phyloP scores from a whole-genome alignment of 495 filamentous ascomycete species.

The Cryomyces minteri region DNA sequence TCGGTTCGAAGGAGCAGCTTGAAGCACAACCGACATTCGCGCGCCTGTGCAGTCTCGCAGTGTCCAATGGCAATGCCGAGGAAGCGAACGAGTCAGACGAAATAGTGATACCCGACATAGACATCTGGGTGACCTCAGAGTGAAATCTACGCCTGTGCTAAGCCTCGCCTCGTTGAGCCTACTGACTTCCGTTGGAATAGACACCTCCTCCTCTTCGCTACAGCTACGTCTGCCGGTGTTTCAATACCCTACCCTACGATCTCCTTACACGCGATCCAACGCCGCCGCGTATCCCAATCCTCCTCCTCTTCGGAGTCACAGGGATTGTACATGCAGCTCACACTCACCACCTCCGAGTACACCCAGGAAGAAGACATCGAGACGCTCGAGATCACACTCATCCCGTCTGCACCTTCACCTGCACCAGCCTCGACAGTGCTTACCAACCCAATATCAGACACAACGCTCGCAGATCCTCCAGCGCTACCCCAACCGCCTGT shows the following conservation, averaged over 20 bases:
- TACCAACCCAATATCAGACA: background rate
- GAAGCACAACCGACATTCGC: conserved; percentile 16
- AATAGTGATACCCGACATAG: conserved; percentile 31
- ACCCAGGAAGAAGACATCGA: conserved; percentile 45
- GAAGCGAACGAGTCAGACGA: conserved; percentile 23
- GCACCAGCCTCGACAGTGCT: background rate
- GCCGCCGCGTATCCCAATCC: conserved; percentile 25
- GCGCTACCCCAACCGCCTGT: conserved; percentile 16
- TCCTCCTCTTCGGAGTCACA: conserved; percentile 26
- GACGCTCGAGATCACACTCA: conserved; percentile 53
- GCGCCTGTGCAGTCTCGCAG: background rate
- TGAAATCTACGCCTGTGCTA: conserved; percentile 22
- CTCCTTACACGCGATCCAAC: conserved; percentile 73
- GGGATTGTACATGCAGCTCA: conserved; percentile 68
- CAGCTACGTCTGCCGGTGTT: conserved; percentile 38
- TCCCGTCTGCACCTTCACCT: conserved; percentile 26
- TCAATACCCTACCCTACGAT: conserved; percentile 77
- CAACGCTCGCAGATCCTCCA: background rate
- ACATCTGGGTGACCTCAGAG: conserved; percentile 67
- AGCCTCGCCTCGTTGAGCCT: background rate
- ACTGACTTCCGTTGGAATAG: conserved; percentile 21
- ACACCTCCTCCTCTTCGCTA: conserved; percentile 54
- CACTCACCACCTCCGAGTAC: conserved; percentile 29
- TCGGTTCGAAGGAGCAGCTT: conserved; percentile 27
- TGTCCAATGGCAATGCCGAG: conserved; percentile 10